Conservation (phyloP, 176 grass and related monocot species). For the Eleusine indica region DNA sequence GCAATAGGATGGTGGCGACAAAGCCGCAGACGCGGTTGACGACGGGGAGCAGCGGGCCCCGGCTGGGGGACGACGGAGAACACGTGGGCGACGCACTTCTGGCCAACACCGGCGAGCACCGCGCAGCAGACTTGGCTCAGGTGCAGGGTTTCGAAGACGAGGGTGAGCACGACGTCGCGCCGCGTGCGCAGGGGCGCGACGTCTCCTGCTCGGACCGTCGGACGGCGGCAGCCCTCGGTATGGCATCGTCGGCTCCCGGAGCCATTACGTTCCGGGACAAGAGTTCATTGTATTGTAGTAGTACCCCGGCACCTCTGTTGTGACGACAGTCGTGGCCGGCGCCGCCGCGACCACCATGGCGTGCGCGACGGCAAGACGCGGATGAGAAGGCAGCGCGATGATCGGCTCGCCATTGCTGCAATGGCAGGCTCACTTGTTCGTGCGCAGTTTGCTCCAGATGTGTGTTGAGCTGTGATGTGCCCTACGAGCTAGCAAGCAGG, state of each 20-base stretch:
- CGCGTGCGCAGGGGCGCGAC: conserved; percentile 16
- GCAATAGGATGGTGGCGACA: conserved; percentile 3
- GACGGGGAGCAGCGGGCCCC: conserved; percentile 6
- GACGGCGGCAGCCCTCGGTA: neutral
- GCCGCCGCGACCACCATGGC: neutral
- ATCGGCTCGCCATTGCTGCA: neutral
- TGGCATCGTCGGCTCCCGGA: neutral
- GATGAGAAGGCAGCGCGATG: neutral
- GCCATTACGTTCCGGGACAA: neutral
- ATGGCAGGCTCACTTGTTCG: neutral
- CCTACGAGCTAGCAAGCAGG: neutral
- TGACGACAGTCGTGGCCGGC: neutral
- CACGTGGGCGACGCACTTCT: conserved; percentile 37
- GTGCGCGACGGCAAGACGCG: neutral
- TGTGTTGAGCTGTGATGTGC: neutral
- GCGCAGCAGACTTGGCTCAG: conserved; percentile 32
- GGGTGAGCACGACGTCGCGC: conserved; percentile 24
- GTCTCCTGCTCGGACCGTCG: conserved; percentile 1
- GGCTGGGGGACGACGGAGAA: conserved; percentile 1
- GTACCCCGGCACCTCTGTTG: neutral
- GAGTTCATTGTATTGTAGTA: too few relatives aligned
- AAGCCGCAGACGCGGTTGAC: conserved; percentile 30
- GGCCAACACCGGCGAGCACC: conserved; percentile 14
- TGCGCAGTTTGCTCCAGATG: neutral
- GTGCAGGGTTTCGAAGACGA: neutral